Conservation (phyloP, 2,329 filamentous ascomycete genomes). For the Epichloe sylvatica region DNA sequence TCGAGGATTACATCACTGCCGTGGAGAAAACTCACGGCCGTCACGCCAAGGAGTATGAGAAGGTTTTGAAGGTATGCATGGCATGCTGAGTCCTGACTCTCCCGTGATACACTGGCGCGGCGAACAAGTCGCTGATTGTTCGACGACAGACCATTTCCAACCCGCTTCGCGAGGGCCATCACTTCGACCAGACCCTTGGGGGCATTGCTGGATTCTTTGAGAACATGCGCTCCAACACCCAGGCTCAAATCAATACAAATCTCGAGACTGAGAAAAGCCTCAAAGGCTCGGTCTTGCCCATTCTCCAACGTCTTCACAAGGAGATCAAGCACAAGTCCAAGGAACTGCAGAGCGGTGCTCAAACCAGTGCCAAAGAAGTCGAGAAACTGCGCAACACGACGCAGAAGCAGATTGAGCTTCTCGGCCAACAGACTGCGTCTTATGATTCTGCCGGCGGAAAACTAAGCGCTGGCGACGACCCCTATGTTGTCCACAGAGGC, state of each 20-base stretch:
- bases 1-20: slow-evolving; percentile 77
- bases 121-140: neutral
- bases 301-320: slow-evolving; percentile 80
- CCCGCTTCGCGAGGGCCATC: slow-evolving; percentile 76
- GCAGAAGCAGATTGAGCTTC: slow-evolving; percentile 90
- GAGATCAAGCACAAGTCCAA: slow-evolving; percentile 96
- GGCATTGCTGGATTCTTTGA: slow-evolving; percentile 86
- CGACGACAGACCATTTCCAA: slow-evolving; percentile 59
- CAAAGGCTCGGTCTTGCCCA: slow-evolving; percentile 71
- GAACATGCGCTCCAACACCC: slow-evolving; percentile 84
- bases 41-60: slow-evolving; percentile 90
- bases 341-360: slow-evolving; percentile 67
- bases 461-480: slow-evolving; percentile 61
- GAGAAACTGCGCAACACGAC: slow-evolving; percentile 75
- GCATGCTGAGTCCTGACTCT: neutral
- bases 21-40: slow-evolving; percentile 76
- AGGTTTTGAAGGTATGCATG: slow-evolving; percentile 58
- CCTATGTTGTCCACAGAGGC: slow-evolving; percentile 73
- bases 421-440: slow-evolving; percentile 70
- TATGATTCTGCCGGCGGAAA: slow-evolving; percentile 65
- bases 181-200: slow-evolving; percentile 83
- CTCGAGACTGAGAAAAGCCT: slow-evolving; percentile 83
- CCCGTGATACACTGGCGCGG: too few relatives aligned
- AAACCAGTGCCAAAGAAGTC: slow-evolving; percentile 77
- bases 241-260: slow-evolving; percentile 79